Base-by-base conservation (phyloP, 345 rosid species). In the Noccaea caerulescens region DNA sequence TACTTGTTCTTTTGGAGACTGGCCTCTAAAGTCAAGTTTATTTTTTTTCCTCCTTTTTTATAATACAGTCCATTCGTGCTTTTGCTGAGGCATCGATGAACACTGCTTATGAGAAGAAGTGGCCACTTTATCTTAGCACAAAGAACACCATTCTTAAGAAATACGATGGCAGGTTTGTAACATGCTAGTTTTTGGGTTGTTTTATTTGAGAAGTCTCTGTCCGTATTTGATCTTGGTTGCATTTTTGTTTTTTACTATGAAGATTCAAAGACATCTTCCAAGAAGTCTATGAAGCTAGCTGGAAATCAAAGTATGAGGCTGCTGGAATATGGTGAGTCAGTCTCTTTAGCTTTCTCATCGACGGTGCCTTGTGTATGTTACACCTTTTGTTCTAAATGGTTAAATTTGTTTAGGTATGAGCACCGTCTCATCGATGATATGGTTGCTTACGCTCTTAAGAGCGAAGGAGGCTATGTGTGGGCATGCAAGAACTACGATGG, bases 401-500 rank as follows among this genome's bases (percentile, higher is more conserved):
- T 57, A 10, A 71, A 78, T 66, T 73, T 73, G 72, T 37, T 66
- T 68, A 94, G 99, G 99, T 94, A 94, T 81, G 99, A 94, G 59
- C 99, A 94, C 80, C 99, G 98, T 76, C 93, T 94, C 65, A 94
- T 94, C 68, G 99, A 94, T 80, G 99, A 94, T 80, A 94, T 94
- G 99, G 99, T 94, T 56, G 99, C 99, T 18, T 94, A 91, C 78
- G 95, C 95, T 30, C 76, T 94, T 32, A 94, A 91, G 86, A 94
- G 99, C 30, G 99, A 91, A 58, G 99, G 99, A 70, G 98, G 96
- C 63, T 94, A 91, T 64, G 99, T 94, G 18, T 94, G 99, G 98
- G 98, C 99, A 7, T 94, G 99, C 86, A 93, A 93, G 80, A 93
- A 93, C 82, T 93, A 93, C 77, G 98, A 93, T 83, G 98, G 98